A percentile compares a stretch with the other conserved stretches of the same genome.
Conservation (phyloP, 352 stramenopile genomes). For the Phytopythium chamaehyphon region DNA sequence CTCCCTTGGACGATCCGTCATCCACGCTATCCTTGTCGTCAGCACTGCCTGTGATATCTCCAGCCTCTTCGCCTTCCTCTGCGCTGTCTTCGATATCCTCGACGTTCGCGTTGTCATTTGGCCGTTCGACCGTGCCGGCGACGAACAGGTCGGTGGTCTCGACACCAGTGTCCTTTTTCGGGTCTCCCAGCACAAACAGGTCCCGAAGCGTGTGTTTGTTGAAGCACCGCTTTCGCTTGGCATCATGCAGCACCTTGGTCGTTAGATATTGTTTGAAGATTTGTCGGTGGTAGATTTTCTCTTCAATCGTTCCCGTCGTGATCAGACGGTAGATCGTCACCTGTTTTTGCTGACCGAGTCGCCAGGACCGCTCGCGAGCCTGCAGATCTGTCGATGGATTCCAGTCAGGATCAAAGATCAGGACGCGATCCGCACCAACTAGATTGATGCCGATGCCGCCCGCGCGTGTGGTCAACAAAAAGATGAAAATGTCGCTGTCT, state of each 20-base stretch:
- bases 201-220: conserved; percentile 95
- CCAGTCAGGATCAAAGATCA: conserved; percentile 99
- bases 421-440: conserved; percentile 93
- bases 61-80: conserved; percentile 18
- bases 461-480: conserved; percentile 83
- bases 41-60: conserved; percentile 1
- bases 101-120: conserved; percentile 13
- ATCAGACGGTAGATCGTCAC: conserved; percentile 93
- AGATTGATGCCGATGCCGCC: conserved; percentile 97
- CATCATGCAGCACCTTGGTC: conserved; percentile 95
- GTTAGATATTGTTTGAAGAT: conserved; percentile 99
- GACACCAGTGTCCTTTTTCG: conserved; percentile 58
- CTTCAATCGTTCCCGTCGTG: conserved; percentile 97
- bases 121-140: conserved; percentile 77
- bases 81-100: conserved; percentile 27
- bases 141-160: conserved; percentile 93
- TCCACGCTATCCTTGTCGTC: conserved; percentile 1
- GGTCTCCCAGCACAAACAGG: conserved; percentile 90
- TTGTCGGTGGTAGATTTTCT: conserved; percentile 99
- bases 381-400: conserved; percentile 97
- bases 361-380: conserved; percentile 96
- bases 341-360: conserved; percentile 87
- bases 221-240: conserved; percentile 96
- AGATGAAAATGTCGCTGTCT: conserved; percentile 73
- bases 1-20: conserved; percentile 14